These are phyloP conservation scores for Anthracocystis walkeri DNA, from an alignment of 1,284 basidiomycete species.

Conservation along the genomic window DNA sequence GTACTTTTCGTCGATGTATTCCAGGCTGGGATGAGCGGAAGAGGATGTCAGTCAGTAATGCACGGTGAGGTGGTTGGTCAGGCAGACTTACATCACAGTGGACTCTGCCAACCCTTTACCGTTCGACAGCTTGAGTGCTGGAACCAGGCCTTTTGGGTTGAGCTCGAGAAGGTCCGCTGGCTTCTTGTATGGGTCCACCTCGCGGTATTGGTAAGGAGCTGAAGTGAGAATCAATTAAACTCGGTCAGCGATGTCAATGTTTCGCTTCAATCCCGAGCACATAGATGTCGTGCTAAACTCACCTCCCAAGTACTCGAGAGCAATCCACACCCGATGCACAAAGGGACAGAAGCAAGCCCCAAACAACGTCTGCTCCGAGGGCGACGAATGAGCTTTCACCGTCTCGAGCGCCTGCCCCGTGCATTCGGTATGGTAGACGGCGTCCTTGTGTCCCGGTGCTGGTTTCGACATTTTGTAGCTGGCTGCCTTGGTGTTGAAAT, in stretches of 20 bases:
- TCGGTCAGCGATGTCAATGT: conserved; percentile 35
- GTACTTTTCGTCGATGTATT: conserved; percentile 80
- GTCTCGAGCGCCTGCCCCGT: conserved; percentile 75
- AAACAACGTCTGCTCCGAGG: conserved; percentile 73
- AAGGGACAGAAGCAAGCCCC: conserved; percentile 80
- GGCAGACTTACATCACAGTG: conserved; percentile 52
- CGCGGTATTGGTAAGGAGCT: conserved; percentile 71
- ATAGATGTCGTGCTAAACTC: background rate
- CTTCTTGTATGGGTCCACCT: conserved; percentile 85
- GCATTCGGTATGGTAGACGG: conserved; percentile 70
- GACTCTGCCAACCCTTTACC: conserved; percentile 56
- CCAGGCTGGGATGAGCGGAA: conserved; percentile 77
- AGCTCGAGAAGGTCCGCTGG: conserved; percentile 80
- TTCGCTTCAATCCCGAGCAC: too few relatives aligned
- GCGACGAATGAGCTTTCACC: conserved; percentile 73
- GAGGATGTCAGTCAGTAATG: background rate
- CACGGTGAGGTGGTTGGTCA: too few relatives aligned
- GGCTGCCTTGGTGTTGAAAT: background rate
- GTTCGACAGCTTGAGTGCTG: conserved; percentile 75
- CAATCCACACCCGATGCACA: conserved; percentile 79
- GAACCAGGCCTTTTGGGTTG: conserved; percentile 83
- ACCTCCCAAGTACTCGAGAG: conserved; percentile 72
- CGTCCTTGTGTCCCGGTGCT: conserved; percentile 50
- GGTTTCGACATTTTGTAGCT: conserved; percentile 37
- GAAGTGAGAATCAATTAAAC: background rate